Evolutionary conservation across 257 asterid genomes (phyloP).

Genomic region (Nicotiana obtusifolia): DNA sequence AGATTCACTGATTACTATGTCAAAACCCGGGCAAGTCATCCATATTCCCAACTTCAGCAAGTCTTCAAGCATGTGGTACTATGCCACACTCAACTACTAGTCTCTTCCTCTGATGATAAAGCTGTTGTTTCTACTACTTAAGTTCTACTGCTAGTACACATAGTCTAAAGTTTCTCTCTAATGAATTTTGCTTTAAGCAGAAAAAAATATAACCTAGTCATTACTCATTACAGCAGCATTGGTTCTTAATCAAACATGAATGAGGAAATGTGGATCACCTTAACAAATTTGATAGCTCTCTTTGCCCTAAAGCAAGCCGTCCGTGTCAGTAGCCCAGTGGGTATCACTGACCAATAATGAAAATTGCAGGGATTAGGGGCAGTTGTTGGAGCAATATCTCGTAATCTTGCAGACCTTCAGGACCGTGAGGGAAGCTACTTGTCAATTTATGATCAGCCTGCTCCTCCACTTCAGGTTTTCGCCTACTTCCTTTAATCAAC

Average conservation of each 20-base stretch:
- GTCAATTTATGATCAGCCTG: conserved; percentile 86
- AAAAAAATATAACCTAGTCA: neutral
- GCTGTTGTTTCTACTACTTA: neutral
- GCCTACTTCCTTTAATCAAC: neutral
- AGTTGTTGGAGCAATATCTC: conserved; percentile 96
- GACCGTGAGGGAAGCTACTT: conserved; percentile 94
- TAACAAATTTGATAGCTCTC: neutral
- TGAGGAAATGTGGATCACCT: neutral
- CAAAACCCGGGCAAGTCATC: conserved; percentile 95
- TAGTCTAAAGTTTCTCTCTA: neutral
- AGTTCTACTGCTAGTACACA: neutral
- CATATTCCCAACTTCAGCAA: conserved; percentile 97
- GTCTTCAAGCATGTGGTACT: conserved; percentile 98
- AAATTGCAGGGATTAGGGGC: conserved; percentile 86
- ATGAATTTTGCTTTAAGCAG: neutral
- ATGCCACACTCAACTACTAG: conserved; percentile 11
- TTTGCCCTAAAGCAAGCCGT: neutral
- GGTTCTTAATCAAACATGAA: neutral
- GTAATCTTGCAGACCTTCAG: conserved; percentile 93
- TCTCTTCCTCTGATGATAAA: neutral
- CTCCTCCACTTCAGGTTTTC: conserved; percentile 69
- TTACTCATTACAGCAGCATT: neutral
- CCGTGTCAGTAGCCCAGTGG: neutral
- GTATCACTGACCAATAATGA: neutral
- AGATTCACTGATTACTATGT: conserved; percentile 89